phyloP scores from a whole-genome alignment of 2,329 filamentous ascomycete genomes.

The Fusarium piperis region DNA sequence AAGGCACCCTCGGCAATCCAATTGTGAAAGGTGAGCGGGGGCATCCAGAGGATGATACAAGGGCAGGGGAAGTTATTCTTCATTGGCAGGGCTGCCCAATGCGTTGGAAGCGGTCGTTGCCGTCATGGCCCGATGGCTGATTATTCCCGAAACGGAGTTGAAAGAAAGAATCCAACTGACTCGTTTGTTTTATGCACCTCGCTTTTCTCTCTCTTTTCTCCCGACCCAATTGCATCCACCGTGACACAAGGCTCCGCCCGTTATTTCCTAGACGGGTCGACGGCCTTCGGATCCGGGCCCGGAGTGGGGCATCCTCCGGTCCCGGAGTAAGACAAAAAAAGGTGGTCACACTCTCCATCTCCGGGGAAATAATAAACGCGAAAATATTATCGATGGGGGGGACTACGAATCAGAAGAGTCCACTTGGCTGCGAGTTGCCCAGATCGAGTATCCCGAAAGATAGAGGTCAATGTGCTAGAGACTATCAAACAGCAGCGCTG shows the following conservation, averaged over 20 bases:
- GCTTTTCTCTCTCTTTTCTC: neutral
- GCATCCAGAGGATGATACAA: neutral
- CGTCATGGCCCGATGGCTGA: conserved; percentile 28
- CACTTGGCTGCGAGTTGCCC: neutral
- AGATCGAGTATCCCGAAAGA: conserved; percentile 30
- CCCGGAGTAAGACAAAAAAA: neutral
- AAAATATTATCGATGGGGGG: neutral
- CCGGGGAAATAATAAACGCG: neutral
- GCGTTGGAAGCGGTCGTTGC: conserved; percentile 7
- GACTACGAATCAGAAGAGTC: conserved; percentile 26
- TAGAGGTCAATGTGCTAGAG: conserved; percentile 12
- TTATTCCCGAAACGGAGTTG: neutral
- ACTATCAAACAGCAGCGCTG: conserved; percentile 10
- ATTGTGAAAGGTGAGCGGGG: conserved; percentile 4
- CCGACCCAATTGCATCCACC: conserved; percentile 1
- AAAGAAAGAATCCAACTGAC: neutral
- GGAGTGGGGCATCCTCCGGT: conserved; percentile 21
- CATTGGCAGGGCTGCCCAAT: conserved; percentile 15
- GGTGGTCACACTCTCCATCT: neutral
- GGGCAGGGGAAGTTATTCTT: conserved; percentile 1
- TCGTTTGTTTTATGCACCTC: neutral
- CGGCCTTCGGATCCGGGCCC: conserved; percentile 27
- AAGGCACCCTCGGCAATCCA: conserved; percentile 35
- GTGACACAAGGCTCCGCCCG: conserved; percentile 14
- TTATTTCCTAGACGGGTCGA: conserved; percentile 13